Evolutionary conservation across 768 basidiomycete genomes (phyloP).

Genomic region (Pisolithus tinctorius): DNA sequence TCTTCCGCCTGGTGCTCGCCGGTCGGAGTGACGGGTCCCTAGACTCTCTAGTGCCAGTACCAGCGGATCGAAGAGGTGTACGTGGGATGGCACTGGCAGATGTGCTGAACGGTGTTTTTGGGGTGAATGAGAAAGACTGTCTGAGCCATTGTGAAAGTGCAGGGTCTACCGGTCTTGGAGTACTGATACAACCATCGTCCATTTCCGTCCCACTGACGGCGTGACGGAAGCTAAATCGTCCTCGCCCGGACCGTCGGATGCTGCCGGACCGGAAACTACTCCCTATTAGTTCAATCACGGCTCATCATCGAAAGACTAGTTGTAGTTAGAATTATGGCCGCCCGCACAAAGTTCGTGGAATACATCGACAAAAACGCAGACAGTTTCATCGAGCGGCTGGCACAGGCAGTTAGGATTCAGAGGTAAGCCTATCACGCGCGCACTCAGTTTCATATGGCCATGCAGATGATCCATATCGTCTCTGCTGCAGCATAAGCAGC

Average conservation of each 20-base stretch:
- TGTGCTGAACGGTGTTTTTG: background rate
- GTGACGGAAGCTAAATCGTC: too few relatives aligned
- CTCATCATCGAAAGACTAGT: background rate
- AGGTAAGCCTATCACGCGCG: conserved; percentile 33
- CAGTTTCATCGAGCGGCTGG: conserved; percentile 70
- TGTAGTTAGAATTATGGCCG: conserved; percentile 24
- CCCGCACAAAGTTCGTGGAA: conserved; percentile 26
- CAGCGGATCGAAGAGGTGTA: background rate
- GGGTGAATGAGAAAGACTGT: background rate
- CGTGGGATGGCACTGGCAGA: too few relatives aligned
- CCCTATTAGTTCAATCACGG: background rate
- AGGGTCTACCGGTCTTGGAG: background rate
- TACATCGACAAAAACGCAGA: conserved; percentile 68
- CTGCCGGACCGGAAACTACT: background rate
- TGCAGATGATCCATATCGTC: background rate
- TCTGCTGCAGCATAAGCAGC: conserved; percentile 49
- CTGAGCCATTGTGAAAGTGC: background rate
- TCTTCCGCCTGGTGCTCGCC: background rate
- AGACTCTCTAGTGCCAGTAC: background rate
- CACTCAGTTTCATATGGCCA: too few relatives aligned
- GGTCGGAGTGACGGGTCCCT: background rate
- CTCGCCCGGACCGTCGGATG: too few relatives aligned
- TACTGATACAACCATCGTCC: too few relatives aligned
- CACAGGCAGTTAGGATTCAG: conserved; percentile 80
- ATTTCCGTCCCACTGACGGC: too few relatives aligned